Conservation (phyloP, 768 basidiomycete genomes). For the Trametopsis cervina region DNA sequence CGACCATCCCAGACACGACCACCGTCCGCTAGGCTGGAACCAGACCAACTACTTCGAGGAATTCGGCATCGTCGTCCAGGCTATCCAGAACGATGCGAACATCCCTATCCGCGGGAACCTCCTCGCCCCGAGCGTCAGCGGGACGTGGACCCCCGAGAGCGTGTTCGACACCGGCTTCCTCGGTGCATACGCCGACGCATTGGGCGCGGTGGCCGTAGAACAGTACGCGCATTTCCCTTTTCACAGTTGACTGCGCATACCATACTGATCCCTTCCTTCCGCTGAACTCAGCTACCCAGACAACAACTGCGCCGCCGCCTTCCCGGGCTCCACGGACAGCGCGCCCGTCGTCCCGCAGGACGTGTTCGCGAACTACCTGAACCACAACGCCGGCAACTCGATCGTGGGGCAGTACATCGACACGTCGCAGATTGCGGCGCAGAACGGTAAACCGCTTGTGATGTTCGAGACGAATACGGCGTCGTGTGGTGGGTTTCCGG, state of each 20-base stretch:
- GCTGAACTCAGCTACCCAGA: slow-evolving; percentile 33
- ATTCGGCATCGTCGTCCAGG: slow-evolving; percentile 21
- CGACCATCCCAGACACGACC: slow-evolving; percentile 25
- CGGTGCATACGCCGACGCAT: slow-evolving; percentile 22
- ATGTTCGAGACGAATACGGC: slow-evolving; percentile 53
- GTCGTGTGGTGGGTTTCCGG: slow-evolving; percentile 48
- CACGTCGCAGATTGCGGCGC: slow-evolving; percentile 26
- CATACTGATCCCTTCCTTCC: too few relatives aligned
- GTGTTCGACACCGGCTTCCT: slow-evolving; percentile 28
- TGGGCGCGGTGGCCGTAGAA: slow-evolving; percentile 35
- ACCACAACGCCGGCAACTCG: slow-evolving; percentile 30
- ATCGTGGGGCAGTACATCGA: slow-evolving; percentile 32
- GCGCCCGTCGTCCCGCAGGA: slow-evolving; percentile 27
- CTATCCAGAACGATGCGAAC: slow-evolving; percentile 16
- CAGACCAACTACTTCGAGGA: slow-evolving; percentile 27
- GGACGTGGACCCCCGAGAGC: slow-evolving; percentile 26
- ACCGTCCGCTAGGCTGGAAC: slow-evolving; percentile 26
- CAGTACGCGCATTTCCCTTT: slow-evolving; percentile 22
- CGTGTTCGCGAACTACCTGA: slow-evolving; percentile 37
- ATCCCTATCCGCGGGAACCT: slow-evolving; percentile 24
- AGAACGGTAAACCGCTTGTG: slow-evolving; percentile 31
- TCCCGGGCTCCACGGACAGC: slow-evolving; percentile 18
- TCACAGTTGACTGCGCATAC: too few relatives aligned
- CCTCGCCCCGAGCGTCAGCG: slow-evolving; percentile 26
- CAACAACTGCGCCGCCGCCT: slow-evolving; percentile 27